A percentile compares a stretch with the other conserved stretches of the same genome.
Evolutionary conservation across 148 eudicot genomes (phyloP).

Genomic region (Polygonum maritimum): DNA sequence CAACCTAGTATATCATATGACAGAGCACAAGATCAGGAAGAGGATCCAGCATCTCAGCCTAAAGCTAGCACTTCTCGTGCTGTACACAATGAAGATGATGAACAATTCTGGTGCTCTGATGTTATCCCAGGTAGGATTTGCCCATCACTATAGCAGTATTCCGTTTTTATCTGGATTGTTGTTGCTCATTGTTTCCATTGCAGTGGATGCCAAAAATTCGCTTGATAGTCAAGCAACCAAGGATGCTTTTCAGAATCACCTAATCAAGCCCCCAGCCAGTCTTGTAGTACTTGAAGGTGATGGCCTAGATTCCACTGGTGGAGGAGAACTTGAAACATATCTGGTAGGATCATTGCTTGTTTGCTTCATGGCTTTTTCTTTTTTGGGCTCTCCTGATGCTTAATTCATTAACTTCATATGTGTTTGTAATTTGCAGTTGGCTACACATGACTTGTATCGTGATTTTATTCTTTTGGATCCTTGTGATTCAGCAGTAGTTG

Average conservation of each 20-base stretch:
- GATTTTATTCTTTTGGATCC: constrained; percentile 79
- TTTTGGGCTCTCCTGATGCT: background rate
- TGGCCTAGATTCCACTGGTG: constrained; percentile 67
- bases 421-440: constrained; percentile 43
- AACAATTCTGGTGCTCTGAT: constrained; percentile 69
- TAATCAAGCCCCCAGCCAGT: constrained; percentile 79
- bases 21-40: constrained; percentile 51
- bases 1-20: constrained; percentile 7
- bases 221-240: constrained; percentile 38
- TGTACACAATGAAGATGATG: constrained; percentile 41
- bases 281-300: constrained; percentile 93
- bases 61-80: constrained; percentile 41
- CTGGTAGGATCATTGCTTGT: constrained; percentile 42
- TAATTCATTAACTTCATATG: constrained; percentile 2
- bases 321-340: constrained; percentile 76
- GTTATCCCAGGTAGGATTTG: constrained; percentile 59
- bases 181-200: constrained; percentile 12
- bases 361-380: background rate
- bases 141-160: background rate
- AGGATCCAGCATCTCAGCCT: constrained; percentile 34
- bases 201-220: constrained; percentile 68
- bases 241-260: constrained; percentile 32
- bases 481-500: constrained; percentile 53
- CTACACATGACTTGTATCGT: constrained; percentile 53
- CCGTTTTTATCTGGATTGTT: background rate